Percentiles rank a stretch among this genome's conserved stretches.
Conservation (phyloP, 73 alveolate species). For the Symbiodinium natans region DNA sequence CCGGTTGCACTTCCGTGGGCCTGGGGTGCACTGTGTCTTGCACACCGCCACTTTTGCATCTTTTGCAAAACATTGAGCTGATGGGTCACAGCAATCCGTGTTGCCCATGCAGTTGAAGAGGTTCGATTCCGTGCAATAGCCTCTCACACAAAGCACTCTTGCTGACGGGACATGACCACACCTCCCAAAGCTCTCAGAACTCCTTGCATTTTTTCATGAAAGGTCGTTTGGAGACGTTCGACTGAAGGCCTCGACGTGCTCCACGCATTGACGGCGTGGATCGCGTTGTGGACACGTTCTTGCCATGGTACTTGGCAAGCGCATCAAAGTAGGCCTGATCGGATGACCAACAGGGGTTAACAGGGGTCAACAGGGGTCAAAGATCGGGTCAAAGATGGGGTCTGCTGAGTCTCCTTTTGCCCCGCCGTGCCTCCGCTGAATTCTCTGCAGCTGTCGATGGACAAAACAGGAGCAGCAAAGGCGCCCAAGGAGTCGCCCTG, state of each 20-base stretch:
- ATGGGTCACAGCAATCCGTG: slow-evolving; percentile 50
- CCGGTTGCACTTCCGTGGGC: neutral
- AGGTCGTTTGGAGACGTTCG: neutral
- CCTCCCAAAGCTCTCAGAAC: neutral
- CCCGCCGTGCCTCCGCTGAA: neutral
- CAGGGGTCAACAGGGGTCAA: no score
- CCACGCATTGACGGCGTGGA: slow-evolving; percentile 5
- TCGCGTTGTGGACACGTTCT: neutral
- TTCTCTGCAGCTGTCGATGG: slow-evolving; percentile 8
- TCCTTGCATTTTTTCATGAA: no score
- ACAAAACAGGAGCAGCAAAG: slow-evolving; percentile 5
- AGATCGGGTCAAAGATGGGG: no score
- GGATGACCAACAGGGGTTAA: no score
- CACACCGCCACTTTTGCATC: slow-evolving; percentile 23
- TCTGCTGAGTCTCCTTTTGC: neutral
- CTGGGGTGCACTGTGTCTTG: slow-evolving; percentile 47
- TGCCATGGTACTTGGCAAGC: slow-evolving; percentile 1
- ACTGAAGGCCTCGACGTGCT: neutral
- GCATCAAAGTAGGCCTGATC: slow-evolving; percentile 3
- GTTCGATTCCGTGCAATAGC: slow-evolving; percentile 60
- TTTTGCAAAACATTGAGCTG: slow-evolving; percentile 44
- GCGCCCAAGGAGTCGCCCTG: neutral
- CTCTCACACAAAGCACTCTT: neutral
- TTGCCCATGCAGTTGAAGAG: slow-evolving; percentile 68
- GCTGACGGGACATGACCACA: neutral